Evolutionary conservation across 495 filamentous ascomycete species (phyloP).

Genomic region (Tuber melanosporum): DNA sequence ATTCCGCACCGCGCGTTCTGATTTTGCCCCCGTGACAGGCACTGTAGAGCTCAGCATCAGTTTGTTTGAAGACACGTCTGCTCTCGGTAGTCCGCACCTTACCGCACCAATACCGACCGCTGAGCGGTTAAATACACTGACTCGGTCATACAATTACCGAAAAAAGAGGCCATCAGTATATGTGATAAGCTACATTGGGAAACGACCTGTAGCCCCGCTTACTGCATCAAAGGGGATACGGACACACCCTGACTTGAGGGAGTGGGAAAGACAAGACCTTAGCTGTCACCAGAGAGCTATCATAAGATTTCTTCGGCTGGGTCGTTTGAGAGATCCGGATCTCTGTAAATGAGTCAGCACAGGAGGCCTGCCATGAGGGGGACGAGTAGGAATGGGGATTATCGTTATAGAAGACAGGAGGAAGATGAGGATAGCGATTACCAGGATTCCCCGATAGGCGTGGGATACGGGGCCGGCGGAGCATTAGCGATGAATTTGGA

Average conservation of each 20-base stretch:
- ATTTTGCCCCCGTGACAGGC: constrained; percentile 13
- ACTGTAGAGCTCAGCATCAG: constrained; percentile 12
- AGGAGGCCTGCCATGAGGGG: background rate
- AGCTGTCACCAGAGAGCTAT: background rate
- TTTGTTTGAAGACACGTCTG: background rate
- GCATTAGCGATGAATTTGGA: constrained; percentile 27
- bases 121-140: constrained; percentile 34
- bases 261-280: background rate
- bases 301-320: constrained; percentile 9
- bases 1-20: constrained; percentile 15
- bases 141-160: constrained; percentile 20
- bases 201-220: background rate
- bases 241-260: constrained; percentile 20
- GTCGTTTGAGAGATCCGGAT: background rate
- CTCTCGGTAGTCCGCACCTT: constrained; percentile 16
- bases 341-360: constrained; percentile 4
- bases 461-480: constrained; percentile 42
- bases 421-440: constrained; percentile 39
- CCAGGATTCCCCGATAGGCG: constrained; percentile 33
- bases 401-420: constrained; percentile 20
- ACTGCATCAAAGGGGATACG: constrained; percentile 13
- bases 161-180: background rate
- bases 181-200: constrained; percentile 9
- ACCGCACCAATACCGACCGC: constrained; percentile 21
- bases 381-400: constrained; percentile 16